Percentiles rank a stretch among this genome's conserved stretches.
Conservation (phyloP, 495 filamentous ascomycete genomes). For the Podospora conica region DNA sequence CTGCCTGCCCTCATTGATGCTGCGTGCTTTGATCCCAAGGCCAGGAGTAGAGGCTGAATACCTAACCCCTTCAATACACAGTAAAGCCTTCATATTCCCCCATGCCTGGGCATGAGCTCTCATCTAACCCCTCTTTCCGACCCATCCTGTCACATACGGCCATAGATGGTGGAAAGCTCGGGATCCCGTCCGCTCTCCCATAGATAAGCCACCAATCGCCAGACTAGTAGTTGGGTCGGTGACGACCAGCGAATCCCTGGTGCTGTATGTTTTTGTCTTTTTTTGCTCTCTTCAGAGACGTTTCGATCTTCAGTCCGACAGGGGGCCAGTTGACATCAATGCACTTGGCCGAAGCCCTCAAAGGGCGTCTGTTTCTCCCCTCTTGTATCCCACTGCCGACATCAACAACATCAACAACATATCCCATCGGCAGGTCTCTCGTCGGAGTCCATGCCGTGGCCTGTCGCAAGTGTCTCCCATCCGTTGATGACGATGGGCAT, state of each 20-base stretch:
- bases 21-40: background rate
- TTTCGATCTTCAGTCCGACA: no score
- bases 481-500: no score
- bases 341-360: no score
- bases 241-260: constrained; percentile 34
- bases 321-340: no score
- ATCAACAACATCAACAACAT: background rate
- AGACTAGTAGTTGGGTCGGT: constrained; percentile 41
- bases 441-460: background rate
- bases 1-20: background rate
- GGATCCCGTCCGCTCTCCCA: constrained; percentile 49
- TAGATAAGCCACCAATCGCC: constrained; percentile 35
- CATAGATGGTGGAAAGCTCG: constrained; percentile 34
- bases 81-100: no score
- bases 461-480: background rate
- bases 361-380: background rate
- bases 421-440: background rate
- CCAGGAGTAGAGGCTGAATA: background rate
- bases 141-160: constrained; percentile 11
- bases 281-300: no score
- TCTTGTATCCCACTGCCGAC: background rate
- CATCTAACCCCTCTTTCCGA: no score
- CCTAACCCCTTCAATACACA: no score
- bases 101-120: no score
- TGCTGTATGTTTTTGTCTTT: constrained; percentile 36